Base-by-base conservation (phyloP, 2,329 filamentous ascomycete genomes). In the Grosmannia huntii region DNA sequence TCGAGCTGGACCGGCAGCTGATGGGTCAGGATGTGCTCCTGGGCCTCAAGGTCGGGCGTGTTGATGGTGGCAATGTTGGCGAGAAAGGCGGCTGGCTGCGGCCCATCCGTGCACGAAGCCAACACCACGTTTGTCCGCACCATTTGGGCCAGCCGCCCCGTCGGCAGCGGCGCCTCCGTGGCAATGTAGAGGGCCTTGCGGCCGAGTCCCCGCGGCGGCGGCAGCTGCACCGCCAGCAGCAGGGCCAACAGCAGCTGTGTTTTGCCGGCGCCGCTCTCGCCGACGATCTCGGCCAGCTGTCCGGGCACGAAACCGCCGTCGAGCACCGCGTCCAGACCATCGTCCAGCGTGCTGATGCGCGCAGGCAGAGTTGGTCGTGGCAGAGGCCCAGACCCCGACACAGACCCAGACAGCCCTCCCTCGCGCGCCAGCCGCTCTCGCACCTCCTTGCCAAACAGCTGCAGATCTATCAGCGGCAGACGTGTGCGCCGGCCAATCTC, bases 221-320 rank as follows among this genome's bases (percentile, higher is more conserved):
- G 84, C 5, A 97, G 84, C 70, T 99, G 94, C 19, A 86, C 85
- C 36, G 91, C 81, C 38, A 97, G 83, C 51, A 95, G 84, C 31
- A 99, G 80, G 25, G 86, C 85, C 31, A 97, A 81, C 31, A 97
- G 84, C 66, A 96, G 83, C 70, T 99, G 94, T 1, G 94, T 96
- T 78, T 99, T 99, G 66, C 92, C 94, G 63, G 85, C 88, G 65
- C 91, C 94, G 63, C 90, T 95, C 75, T 97, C 94, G 60, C 94
- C 94, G 1, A 90, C 87, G 61, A 99, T 79, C 70, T 99, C 94
- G 9, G 89, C 90, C 66, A 99, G 76, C 71, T 87, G 86, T 53
- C 90, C 88, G 2, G 84, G 79, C 1, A 87, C 87, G 58, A 97
- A 80, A 23, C 94, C 94, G 51, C 92, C 92, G 53, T 91, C 92